Evolutionary conservation across 257 asterid species (phyloP), one percentile per base, ranked within the genome.

Genomic region (Prunella vulgaris): DNA sequence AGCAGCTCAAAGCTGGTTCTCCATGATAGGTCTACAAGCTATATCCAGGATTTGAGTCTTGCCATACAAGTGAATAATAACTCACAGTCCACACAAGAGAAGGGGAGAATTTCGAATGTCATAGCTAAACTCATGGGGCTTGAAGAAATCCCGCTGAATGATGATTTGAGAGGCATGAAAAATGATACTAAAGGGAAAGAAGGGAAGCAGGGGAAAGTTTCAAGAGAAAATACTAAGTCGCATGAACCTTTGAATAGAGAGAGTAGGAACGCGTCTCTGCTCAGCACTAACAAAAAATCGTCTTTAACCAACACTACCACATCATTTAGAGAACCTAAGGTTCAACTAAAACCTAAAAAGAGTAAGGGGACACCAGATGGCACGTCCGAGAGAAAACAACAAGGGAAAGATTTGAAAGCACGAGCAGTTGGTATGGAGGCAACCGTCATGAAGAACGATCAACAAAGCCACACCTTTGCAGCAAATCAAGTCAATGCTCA

Each of bases 101-200:
- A 89, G 76, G 90, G 80, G 53, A 83, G 94, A 70, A 83, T 88
- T 66, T 85, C 98, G 1, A 92, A 92, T 69, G 97, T 92, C 60
- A 78, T 92, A 61, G 98, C 98, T 13, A 87, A 92, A 77, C 93
- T 92, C 48, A 89, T 92, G 98, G 98, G 98, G 70, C 95, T 92
- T 25, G 95, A 92, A n/a, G 97, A 88, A 66, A 56, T 79, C 71
- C 84, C 90, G 0, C 73, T n/a, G 25, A 84, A 74, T 76, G 85
- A 75, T 60, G 79, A 68, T 51, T 48, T 69, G 56, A 70, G 54
- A 25, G 17, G 67, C 46, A 32, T 65, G 52, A 53, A 67, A 60
- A 81, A 69, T 73, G 89, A 74, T 22, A 27, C 67, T 18, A 81
- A 68, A 17, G 68, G 32, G 40, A 70, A 58, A 56, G 69, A 65